Conservation (phyloP, 2,329 filamentous ascomycete genomes). For the Cordyceps javanica region DNA sequence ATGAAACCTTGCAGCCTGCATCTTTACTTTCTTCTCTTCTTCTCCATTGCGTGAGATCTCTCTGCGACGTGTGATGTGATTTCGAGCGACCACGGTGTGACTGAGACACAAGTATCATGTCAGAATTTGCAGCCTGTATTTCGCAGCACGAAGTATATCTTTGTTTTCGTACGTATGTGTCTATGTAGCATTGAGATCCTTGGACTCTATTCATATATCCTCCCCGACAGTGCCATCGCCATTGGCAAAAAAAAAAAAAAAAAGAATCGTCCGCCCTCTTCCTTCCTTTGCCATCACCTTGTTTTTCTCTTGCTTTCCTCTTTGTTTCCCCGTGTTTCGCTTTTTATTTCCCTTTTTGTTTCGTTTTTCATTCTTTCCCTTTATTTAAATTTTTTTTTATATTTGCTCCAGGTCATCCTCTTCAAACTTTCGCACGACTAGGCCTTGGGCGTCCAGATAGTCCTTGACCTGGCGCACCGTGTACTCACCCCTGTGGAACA, state of each 20-base stretch:
- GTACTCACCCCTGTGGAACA: slow-evolving; percentile 96
- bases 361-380: too few relatives aligned
- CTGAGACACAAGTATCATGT: too few relatives aligned
- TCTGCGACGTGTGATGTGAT: too few relatives aligned
- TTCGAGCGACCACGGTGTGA: too few relatives aligned
- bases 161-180: neutral
- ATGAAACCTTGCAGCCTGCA: too few relatives aligned
- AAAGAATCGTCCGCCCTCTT: too few relatives aligned
- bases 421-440: slow-evolving; percentile 77
- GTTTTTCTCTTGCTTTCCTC: neutral
- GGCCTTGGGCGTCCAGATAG: slow-evolving; percentile 61
- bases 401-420: slow-evolving; percentile 47
- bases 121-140: neutral
- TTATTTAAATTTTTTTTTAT: slow-evolving; percentile 10
- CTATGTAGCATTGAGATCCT: neutral
- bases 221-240: too few relatives aligned
- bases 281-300: neutral
- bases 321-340: neutral
- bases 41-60: too few relatives aligned
- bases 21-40: too few relatives aligned
- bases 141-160: neutral
- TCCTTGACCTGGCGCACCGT: slow-evolving; percentile 93
- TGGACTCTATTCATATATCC: neutral
- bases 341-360: slow-evolving; percentile 7
- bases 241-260: too few relatives aligned